Evolutionary conservation across 208 protist genomes (phyloP), one percentile per base, ranked within the genome.

Genomic region (Giardia duodenalis): DNA sequence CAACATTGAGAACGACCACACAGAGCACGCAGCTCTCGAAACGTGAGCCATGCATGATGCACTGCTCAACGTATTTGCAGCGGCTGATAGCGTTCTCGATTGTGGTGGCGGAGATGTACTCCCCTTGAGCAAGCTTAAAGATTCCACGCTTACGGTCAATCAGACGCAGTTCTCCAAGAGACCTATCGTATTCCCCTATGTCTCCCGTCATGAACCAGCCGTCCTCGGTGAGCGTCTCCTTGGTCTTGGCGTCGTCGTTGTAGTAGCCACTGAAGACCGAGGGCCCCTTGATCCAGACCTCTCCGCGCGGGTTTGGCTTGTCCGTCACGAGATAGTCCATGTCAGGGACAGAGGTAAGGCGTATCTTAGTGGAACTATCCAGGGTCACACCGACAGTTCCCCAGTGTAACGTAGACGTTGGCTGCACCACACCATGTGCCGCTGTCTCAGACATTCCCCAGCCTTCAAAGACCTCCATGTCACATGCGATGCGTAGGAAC

Each of bases 211-310:
- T 2, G 46, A 91, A 91, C 88, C 88, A 91, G 44, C 44, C 88
- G 39, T 43, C 86, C n/a, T 86, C 44, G 47, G 30, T 30, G 10
- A 93, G 46, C 0, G 44, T 1, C 4, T 93, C 67, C 39, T 76
- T 57, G 2, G 45, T 93, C 10, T 87, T 88, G 43, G 88, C 93
- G 2, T 48, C 57, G 45, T 92, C 90, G 0, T 93, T 92, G 0
- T 93, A 94, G 88, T 94, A 94, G 30, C 93, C 93, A 22, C 47
- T 47, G 42, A 94, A 94, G 1, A 94, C 67, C n/a, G 57, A 47
- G n/a, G 92, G 89, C 3, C 94, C 94, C 57, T 87, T 48, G 30
- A 94, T 42, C 47, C 88, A 1, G 39, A 94, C 2, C 47, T 94
- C 94, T 39, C 94, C 94, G 43, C n/a, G 2, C 1, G 91, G 91